Percentiles rank a stretch among this genome's conserved stretches.
These are phyloP conservation scores for Tremella fuciformis DNA, from an alignment of 768 basidiomycete genomes.

Conservation along the genomic window DNA sequence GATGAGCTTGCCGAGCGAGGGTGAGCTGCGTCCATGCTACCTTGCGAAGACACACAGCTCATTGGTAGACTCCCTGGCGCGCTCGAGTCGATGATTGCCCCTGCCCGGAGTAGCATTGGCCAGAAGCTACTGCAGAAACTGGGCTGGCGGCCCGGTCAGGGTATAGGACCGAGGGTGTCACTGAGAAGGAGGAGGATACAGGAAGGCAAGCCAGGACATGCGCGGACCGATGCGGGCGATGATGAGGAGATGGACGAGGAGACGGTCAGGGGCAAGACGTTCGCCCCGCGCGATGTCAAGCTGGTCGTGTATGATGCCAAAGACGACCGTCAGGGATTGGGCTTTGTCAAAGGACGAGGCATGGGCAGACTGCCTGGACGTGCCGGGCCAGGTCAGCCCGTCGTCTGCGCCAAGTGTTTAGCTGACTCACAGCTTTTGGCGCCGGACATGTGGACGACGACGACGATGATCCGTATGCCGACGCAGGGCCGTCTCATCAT, in stretches of 20 bases:
- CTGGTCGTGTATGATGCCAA: conserved; percentile 65
- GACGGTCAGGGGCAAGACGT: conserved; percentile 76
- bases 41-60: not conserved
- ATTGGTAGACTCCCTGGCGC: conserved; percentile 27
- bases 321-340: conserved; percentile 76
- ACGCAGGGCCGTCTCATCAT: conserved; percentile 17
- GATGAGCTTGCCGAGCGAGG: conserved; percentile 42
- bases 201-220: conserved; percentile 56
- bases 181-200: conserved; percentile 71
- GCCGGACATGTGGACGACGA: conserved; percentile 66
- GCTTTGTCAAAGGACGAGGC: conserved; percentile 63
- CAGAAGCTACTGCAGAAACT: conserved; percentile 85
- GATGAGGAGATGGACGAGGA: conserved; percentile 55
- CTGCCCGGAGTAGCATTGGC: conserved; percentile 75
- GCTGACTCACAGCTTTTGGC: conserved; percentile 3
- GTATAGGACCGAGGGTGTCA: conserved; percentile 84
- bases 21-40: conserved; percentile 40
- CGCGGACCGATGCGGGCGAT: conserved; percentile 53
- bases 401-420: not conserved
- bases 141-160: conserved; percentile 92
- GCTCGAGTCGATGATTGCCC: conserved; percentile 61
- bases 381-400: conserved; percentile 13
- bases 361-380: conserved; percentile 30
- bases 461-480: conserved; percentile 65
- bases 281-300: conserved; percentile 75